Base-by-base conservation (phyloP, 1,139 yeast genomes). In the Yamadazyma epiphylla region DNA sequence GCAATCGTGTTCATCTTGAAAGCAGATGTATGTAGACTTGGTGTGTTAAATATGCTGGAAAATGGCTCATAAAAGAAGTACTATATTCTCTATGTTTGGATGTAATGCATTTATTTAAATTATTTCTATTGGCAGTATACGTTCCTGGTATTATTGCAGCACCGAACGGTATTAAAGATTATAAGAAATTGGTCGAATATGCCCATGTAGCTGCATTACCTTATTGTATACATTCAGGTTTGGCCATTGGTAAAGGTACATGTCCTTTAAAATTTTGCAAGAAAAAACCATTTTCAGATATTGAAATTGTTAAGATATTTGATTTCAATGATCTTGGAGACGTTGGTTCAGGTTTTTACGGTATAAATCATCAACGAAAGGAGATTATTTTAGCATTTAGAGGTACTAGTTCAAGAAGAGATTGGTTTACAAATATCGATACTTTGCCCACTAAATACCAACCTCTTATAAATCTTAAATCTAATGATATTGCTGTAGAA, bases 331-430 rank as follows among this genome's bases (percentile, higher is more conserved):
- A 58, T 7, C 46, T 58, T 38, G 64, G 65, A 7, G 69, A 68
- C 24, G 62, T 74, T 6, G 80, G 84, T 0, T 64, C 80, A 1
- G 84, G 75, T 4, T 64, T 52, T 38, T 55, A 70, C 29, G 78
- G 72, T 1, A 43, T 65, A 5, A 77, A 77, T 43, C 48, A 55
- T 12, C 27, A 35, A 4, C 33, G 48, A 14, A 45, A 61, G 33
- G 49, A 60, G 39, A 52, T 80, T 19, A 35, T 67, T 33, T 43
- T 73, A 37, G 62, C 56, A 21, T 74, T 77, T 36, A 64, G 84
- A 51, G 86, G 87, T 3, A 74, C 83, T 0, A 60, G 76, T 1
- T 64, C 80, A 5, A 51, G 60, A 7, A 61, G 69, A 25, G 89
- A 80, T 44, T 72, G 83, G 77, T 38, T 64, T 13, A 64, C 74